A percentile compares a stretch with the other conserved stretches of the same genome.
Evolutionary conservation across 768 basidiomycete species (phyloP).

Genomic region (Suillus bovinus): DNA sequence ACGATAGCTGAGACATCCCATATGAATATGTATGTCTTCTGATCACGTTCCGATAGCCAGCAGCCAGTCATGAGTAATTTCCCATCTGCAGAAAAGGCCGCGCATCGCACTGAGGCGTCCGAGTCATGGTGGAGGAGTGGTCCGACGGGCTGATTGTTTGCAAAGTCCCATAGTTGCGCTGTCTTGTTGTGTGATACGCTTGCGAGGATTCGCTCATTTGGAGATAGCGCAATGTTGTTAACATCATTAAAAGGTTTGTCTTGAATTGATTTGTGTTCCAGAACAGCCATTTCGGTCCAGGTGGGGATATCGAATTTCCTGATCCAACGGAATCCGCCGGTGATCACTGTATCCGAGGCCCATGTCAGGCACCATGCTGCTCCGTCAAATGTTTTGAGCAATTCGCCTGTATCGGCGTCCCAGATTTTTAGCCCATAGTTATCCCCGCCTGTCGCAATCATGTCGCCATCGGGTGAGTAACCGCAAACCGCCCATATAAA

Average conservation of each 20-base stretch:
- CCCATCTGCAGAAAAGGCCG: not conserved
- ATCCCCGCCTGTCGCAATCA: not conserved
- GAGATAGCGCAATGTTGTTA: not conserved
- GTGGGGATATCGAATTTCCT: not conserved
- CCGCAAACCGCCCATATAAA: not conserved
- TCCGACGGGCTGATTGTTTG: not conserved
- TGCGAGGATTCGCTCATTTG: not conserved
- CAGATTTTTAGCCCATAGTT: not conserved
- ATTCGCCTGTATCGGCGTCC: not conserved
- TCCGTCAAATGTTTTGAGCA: not conserved
- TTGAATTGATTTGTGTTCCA: not conserved
- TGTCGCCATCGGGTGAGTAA: not conserved
- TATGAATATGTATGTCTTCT: not conserved
- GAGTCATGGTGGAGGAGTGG: not conserved
- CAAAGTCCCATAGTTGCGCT: not conserved
- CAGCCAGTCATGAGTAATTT: not conserved
- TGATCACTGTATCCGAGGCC: not conserved
- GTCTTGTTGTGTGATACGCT: not conserved
- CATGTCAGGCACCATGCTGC: not conserved
- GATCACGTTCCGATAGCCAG: not conserved
- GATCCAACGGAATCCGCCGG: fast-evolving
- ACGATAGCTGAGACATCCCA: not conserved
- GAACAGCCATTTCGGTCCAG: not conserved
- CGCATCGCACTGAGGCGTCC: not conserved
- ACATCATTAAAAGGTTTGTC: not conserved